Evolutionary conservation across 495 filamentous ascomycete genomes (phyloP), one percentile per base, ranked within the genome.

Genomic region (Tuber borchii): DNA sequence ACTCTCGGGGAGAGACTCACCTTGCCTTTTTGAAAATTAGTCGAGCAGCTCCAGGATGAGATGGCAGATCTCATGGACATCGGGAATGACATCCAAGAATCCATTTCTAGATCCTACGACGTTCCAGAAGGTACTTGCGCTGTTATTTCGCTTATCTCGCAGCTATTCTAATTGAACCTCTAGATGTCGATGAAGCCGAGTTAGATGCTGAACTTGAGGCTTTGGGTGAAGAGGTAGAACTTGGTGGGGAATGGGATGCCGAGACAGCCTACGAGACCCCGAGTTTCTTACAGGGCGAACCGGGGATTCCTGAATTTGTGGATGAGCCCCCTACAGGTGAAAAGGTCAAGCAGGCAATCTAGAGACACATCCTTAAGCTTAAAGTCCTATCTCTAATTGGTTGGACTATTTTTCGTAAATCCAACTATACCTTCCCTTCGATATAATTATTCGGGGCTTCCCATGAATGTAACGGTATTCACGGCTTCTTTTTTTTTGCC

Each of bases 41-140:
- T 99, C 80, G 95, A 99, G 87, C 88, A 91, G 76, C 90, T 99
- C 88, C 95, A 99, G 88, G 95, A 99, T 83, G 95, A 99, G 87
- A 98, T 99, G 95, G 93, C 93, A 48, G 95, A 99, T 85, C 81
- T 98, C 85, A 92, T 99, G 90, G 96, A 99, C 81, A 90, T 97
- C 56, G 95, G 96, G 3, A 98, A 98, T 84, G 95, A 98, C 85
- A 99, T 99, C 74, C 93, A 99, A 84, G 95, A 99, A 86, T 94
- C 91, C 75, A 92, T 99, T 72, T 93, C 92, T 72, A 85, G 96
- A 76, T 92, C 93, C 76, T 99, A 99, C 84, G 95, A 98, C 83
- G 87, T 99, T 37, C 95, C 95, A 2, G 95, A 99, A 82, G 95
- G 80, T 82, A 56, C 20, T 22, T 22, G 6, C 34, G 2, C 34